Conservation (phyloP, 352 stramenopile genomes). For the Globisporangium abappressorium region DNA sequence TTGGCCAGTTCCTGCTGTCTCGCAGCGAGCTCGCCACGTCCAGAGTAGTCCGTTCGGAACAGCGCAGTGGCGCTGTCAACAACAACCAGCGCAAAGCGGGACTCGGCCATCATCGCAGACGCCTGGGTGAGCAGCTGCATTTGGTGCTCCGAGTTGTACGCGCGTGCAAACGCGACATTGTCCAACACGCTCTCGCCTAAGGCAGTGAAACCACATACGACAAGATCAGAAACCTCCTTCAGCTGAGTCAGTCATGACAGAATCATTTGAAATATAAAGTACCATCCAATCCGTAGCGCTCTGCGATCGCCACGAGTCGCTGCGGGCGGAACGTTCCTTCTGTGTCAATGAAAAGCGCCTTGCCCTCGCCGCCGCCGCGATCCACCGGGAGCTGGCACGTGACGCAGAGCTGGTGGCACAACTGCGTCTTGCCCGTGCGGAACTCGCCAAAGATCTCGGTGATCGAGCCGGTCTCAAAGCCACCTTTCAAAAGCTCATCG, state of each 20-base stretch:
- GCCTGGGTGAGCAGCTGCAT: conserved; percentile 97
- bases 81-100: conserved; percentile 93
- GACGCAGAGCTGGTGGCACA: conserved; percentile 99
- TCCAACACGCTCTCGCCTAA: conserved; percentile 93
- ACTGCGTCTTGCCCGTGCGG: conserved; percentile 98
- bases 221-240: neutral
- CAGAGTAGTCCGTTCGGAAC: conserved; percentile 98
- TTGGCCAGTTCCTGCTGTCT: conserved; percentile 88
- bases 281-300: conserved; percentile 96
- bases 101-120: conserved; percentile 98
- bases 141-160: conserved; percentile 99
- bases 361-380: conserved; percentile 96
- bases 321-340: conserved; percentile 98
- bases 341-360: conserved; percentile 99
- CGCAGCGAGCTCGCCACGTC: conserved; percentile 96
- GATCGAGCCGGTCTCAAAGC: conserved; percentile 98
- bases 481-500: conserved; percentile 90
- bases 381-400: conserved; percentile 98
- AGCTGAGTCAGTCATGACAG: neutral
- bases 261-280: neutral
- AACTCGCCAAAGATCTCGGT: conserved; percentile 99
- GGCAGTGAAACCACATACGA: neutral
- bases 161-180: conserved; percentile 98
- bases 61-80: conserved; percentile 98
- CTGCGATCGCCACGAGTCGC: conserved; percentile 95